Conservation (phyloP, 176 grass and related monocot species). For the Triticum aestivum region IWGSC_CS_RefSeq_v2.1 NC_057803.1:466704766-466705265, state of each 20-base stretch:
- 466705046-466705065: conserved; percentile 98
- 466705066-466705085: conserved; percentile 73
- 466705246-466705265: conserved; percentile 33
- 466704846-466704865: neutral
- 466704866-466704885: neutral
- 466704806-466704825: too few species aligned
- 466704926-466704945: neutral
- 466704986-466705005: neutral
- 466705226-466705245: conserved; percentile 20
- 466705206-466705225: conserved; percentile 66
- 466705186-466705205: conserved; percentile 66
- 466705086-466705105: conserved; percentile 77
- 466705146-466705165: conserved; percentile 54
- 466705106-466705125: conserved; percentile 47
- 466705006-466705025: neutral
- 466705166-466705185: conserved; percentile 62
- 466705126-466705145: conserved; percentile 54
- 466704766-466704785: too few species aligned
- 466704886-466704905: neutral
- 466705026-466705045: conserved; percentile 58
- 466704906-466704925: neutral
- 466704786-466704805: too few species aligned
- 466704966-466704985: neutral
- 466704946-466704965: neutral
- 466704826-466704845: neutral